Base-by-base conservation (phyloP, 2,329 filamentous ascomycete genomes). In the Fusarium coicis region DNA sequence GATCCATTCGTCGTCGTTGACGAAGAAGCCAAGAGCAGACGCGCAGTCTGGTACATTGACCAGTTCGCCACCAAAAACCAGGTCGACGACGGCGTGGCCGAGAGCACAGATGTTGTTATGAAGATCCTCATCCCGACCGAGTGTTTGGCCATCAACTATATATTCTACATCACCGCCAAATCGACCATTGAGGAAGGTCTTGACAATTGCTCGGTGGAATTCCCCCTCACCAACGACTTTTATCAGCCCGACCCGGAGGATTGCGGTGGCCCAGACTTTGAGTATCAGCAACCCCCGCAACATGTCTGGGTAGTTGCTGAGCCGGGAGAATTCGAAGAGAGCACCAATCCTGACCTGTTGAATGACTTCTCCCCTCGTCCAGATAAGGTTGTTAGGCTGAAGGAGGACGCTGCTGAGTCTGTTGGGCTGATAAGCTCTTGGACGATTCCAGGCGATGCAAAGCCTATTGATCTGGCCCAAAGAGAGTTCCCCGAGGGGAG, bases 121-220 rank as follows among this genome's bases (percentile, higher is more conserved):
- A 68, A 62, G 42, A 62, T 68, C 8, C 28, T 68, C 7, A 49
- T 32, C 5, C 37, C 62, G 21, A 67, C 65, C 0, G 54, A 67
- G 42, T 26, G 30, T 10, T 37, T 67, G 10, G 46, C n/a, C 53
- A 16, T 67, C 7, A 9, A 42, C 7, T 12, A 46, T 3, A n/a
- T 53, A 5, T 53, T 53, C 34, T 67, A 61, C 23, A 12, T 14
- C 9, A 62, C 47, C 2, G 65, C 63, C 23, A 67, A 43, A 4
- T 23, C 11, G 10, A 67, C 40, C 10, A 26, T 67, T 5, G 23
- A 7, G 7, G 65, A 67, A 10, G 40, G 21, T 7, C 63, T 68
- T 4, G 46, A 28, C 0, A 23, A 42, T 5, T 61, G 36, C 3
- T 16, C 8, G 0, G 63, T 68, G 9, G 54, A 62, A 1, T 16